phyloP scores from a whole-genome alignment of 1,139 yeast species.

The Saccharomycopsis hybrid region DNA sequence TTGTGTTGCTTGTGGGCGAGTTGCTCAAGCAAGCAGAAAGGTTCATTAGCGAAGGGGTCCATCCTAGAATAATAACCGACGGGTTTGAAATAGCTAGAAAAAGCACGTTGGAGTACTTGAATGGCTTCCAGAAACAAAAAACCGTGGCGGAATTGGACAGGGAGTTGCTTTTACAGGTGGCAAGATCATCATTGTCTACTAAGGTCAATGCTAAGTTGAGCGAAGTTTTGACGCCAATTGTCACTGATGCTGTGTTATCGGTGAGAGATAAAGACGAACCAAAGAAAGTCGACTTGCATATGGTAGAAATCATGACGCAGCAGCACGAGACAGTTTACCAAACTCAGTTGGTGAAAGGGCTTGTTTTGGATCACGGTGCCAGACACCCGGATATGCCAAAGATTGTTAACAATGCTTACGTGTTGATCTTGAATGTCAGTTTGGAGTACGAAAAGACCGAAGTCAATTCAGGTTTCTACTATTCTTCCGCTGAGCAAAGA shows the following conservation, averaged over 20 bases:
- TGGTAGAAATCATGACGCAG: constrained; percentile 99
- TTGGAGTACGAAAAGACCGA: constrained; percentile 97
- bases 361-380: constrained; percentile 97
- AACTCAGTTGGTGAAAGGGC: constrained; percentile 77
- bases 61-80: constrained; percentile 89
- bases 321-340: constrained; percentile 85
- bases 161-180: constrained; percentile 84
- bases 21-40: constrained; percentile 91
- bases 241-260: constrained; percentile 89
- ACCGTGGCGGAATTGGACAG: constrained; percentile 52
- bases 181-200: constrained; percentile 81
- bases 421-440: constrained; percentile 86
- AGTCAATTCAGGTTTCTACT: constrained; percentile 93
- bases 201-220: constrained; percentile 74
- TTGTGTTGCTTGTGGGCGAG: constrained; percentile 91
- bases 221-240: constrained; percentile 83
- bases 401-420: constrained; percentile 71
- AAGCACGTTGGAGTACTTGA: constrained; percentile 63
- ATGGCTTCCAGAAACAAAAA: constrained; percentile 40
- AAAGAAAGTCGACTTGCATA: constrained; percentile 73
- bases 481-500: constrained; percentile 92
- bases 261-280: constrained; percentile 51
- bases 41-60: constrained; percentile 87
- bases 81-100: constrained; percentile 90
- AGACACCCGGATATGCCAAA: constrained; percentile 99